Evolutionary conservation across 371 early-diverging fungal genomes (phyloP).

Genomic region (Globomyces sp.): DNA sequence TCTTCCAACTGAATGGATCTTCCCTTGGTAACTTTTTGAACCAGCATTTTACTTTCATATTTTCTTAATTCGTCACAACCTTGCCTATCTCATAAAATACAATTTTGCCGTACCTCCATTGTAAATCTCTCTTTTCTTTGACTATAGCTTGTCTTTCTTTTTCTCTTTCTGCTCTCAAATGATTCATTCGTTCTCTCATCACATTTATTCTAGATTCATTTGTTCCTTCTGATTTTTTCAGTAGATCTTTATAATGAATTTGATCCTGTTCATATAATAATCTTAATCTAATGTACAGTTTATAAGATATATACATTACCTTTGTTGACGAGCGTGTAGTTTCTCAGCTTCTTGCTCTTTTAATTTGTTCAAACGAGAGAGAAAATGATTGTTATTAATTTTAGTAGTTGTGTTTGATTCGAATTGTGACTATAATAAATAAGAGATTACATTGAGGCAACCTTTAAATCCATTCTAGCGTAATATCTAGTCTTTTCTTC

Average conservation of each 20-base stretch:
- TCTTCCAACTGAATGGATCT: slow-evolving; percentile 45
- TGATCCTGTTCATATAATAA: slow-evolving; percentile 37
- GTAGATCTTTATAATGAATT: slow-evolving; percentile 29
- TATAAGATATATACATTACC: slow-evolving; percentile 32
- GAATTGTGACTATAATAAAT: slow-evolving; percentile 35
- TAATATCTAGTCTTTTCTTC: slow-evolving; percentile 40
- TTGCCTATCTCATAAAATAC: slow-evolving; percentile 25
- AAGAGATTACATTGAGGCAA: slow-evolving; percentile 8
- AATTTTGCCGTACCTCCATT: slow-evolving; percentile 39
- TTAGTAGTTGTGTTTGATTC: slow-evolving; percentile 35
- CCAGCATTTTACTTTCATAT: slow-evolving; percentile 39
- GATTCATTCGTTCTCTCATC: slow-evolving; percentile 42
- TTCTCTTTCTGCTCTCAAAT: slow-evolving; percentile 42
- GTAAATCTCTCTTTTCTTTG: slow-evolving; percentile 46
- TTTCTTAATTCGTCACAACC: slow-evolving; percentile 51
- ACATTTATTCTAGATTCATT: slow-evolving; percentile 33
- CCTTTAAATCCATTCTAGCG: slow-evolving; percentile 30
- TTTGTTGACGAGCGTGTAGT: slow-evolving; percentile 26
- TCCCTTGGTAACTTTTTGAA: slow-evolving; percentile 34
- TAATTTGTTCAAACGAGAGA: slow-evolving; percentile 33
- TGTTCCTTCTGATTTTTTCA: slow-evolving; percentile 33
- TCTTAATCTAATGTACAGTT: slow-evolving; percentile 27
- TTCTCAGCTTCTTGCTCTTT: slow-evolving; percentile 23
- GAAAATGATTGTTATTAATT: slow-evolving; percentile 41
- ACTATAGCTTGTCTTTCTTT: slow-evolving; percentile 45